Conservation (phyloP, 805 yeast species). For the Starmera quercuum region DNA sequence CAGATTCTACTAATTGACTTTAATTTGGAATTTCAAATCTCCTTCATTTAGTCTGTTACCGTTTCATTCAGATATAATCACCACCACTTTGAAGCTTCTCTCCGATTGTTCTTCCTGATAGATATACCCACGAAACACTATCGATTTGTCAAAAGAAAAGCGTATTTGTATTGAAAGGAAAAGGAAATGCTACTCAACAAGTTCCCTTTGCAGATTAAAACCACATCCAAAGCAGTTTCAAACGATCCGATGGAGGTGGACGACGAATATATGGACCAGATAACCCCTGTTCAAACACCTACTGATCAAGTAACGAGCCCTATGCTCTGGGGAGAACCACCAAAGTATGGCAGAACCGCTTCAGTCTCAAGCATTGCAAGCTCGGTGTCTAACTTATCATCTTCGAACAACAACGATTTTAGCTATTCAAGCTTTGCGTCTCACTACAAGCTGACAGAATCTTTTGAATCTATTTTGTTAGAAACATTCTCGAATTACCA, state of each 20-base stretch:
- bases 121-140: too few species aligned
- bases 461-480: slow-evolving; percentile 38
- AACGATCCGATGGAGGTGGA: neutral
- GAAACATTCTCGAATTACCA: slow-evolving; percentile 40
- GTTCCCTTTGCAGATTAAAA: too few species aligned
- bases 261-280: neutral
- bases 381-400: neutral
- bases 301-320: slow-evolving; percentile 12
- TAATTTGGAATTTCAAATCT: too few species aligned
- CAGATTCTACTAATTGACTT: too few species aligned
- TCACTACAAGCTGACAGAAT: slow-evolving; percentile 21
- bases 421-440: slow-evolving; percentile 18
- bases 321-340: slow-evolving; percentile 12
- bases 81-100: too few species aligned
- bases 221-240: too few species aligned
- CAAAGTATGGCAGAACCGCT: slow-evolving; percentile 17
- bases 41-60: too few species aligned
- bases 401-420: slow-evolving; percentile 12
- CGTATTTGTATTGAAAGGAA: too few species aligned
- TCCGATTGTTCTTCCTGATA: too few species aligned
- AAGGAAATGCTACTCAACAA: too few species aligned
- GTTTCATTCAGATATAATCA: too few species aligned
- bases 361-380: slow-evolving; percentile 16
- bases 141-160: too few species aligned
- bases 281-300: slow-evolving; percentile 14